Conservation (phyloP, 352 stramenopile genomes). For the Globisporangium orthogonon region DNA sequence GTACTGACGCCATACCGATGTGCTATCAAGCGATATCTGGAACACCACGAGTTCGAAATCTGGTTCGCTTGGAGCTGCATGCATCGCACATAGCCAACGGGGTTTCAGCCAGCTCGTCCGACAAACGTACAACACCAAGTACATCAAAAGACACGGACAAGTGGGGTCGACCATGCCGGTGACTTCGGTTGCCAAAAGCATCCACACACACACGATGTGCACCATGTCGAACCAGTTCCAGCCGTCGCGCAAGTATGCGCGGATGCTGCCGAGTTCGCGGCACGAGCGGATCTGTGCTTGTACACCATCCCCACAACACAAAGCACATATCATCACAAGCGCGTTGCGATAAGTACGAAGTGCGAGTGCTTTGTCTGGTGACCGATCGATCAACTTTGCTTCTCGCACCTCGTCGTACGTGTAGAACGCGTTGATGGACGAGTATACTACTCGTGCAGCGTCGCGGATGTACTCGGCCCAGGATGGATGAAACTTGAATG, state of each 20-base stretch:
- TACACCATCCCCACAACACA: too few relatives aligned
- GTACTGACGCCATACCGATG: constrained; percentile 48
- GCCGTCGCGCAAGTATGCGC: constrained; percentile 55
- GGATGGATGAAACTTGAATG: constrained; percentile 32
- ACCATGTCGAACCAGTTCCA: constrained; percentile 80
- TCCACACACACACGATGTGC: constrained; percentile 66
- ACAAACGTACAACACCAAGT: not conserved
- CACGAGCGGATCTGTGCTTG: constrained; percentile 29
- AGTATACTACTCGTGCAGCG: constrained; percentile 43
- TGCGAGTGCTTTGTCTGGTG: not conserved
- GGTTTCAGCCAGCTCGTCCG: not conserved
- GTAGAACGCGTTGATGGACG: constrained; percentile 61
- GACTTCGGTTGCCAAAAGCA: constrained; percentile 49
- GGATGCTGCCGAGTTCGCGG: constrained; percentile 41
- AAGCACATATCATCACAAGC: not conserved
- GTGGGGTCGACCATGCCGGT: constrained; percentile 27
- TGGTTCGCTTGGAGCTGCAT: constrained; percentile 10
- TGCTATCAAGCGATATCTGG: constrained; percentile 57
- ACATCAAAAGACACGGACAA: constrained; percentile 13
- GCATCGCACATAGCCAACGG: not conserved
- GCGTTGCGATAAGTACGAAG: not conserved
- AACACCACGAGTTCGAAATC: constrained; percentile 54
- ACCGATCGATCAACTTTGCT: not conserved
- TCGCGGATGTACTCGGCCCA: constrained; percentile 58
- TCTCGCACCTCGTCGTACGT: constrained; percentile 50